These are phyloP conservation scores for Diaporthe ampelina DNA, from an alignment of 2,329 filamentous ascomycete genomes.

Conservation along the genomic window DNA sequence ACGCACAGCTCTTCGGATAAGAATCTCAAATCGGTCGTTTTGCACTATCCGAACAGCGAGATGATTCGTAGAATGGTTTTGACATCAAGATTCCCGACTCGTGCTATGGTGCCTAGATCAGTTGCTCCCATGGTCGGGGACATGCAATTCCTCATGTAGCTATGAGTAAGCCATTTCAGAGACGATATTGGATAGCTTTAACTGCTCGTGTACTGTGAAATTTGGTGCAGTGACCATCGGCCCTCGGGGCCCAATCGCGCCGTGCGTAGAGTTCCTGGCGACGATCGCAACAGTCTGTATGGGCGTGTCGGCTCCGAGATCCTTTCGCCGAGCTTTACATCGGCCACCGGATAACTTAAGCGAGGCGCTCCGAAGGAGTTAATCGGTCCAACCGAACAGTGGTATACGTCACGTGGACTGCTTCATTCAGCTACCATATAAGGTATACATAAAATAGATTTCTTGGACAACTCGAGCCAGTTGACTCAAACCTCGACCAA, in stretches of 20 bases:
- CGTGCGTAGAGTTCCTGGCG: neutral
- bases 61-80: too few relatives aligned
- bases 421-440: neutral
- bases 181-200: too few relatives aligned
- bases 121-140: too few relatives aligned
- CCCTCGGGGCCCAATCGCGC: neutral
- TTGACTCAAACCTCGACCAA: neutral
- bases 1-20: too few relatives aligned
- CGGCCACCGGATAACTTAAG: neutral
- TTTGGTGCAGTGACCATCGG: neutral
- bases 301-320: neutral
- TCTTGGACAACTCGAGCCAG: neutral
- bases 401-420: neutral
- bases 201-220: too few relatives aligned
- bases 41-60: too few relatives aligned
- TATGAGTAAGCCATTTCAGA: too few relatives aligned
- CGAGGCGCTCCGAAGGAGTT: neutral
- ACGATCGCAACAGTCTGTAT: neutral
- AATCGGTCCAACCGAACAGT: neutral
- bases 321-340: neutral
- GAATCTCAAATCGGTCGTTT: too few relatives aligned
- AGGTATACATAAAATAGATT: neutral
- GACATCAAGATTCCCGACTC: too few relatives aligned
- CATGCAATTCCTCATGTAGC: too few relatives aligned
- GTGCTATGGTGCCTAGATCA: too few relatives aligned